Percentiles rank a stretch among this genome's conserved stretches.
phyloP scores from a whole-genome alignment of 2,329 filamentous ascomycete species.

The Colletotrichum paranaense region DNA sequence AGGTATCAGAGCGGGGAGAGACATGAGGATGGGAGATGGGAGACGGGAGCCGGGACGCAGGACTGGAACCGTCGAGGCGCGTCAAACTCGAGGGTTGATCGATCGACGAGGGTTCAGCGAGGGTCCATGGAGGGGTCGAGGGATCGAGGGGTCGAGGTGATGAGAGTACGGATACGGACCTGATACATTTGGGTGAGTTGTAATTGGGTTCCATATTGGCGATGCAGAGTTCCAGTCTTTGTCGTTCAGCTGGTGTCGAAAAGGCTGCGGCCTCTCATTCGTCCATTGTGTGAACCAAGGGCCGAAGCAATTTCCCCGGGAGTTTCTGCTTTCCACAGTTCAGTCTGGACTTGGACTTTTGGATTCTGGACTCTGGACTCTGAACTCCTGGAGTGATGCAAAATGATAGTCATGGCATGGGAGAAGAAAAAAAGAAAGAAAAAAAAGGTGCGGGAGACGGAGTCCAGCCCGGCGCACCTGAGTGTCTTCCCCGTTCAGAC shows the following conservation, averaged over 20 bases:
- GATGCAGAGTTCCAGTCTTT: neutral
- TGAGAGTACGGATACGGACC: neutral
- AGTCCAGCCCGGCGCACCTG: neutral
- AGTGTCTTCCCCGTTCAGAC: neutral
- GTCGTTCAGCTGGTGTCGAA: constrained; percentile 22
- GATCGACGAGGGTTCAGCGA: neutral
- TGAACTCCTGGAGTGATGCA: too few species aligned
- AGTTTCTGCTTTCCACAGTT: neutral
- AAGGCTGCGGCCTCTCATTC: constrained; percentile 7
- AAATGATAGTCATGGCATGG: neutral
- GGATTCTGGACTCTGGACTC: neutral
- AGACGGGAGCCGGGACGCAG: neutral
- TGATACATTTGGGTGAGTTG: neutral
- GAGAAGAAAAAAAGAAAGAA: neutral
- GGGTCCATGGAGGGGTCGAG: neutral
- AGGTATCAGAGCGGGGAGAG: neutral
- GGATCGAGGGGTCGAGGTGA: neutral
- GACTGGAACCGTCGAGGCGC: neutral
- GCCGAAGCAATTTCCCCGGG: constrained; percentile 3
- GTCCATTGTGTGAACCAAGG: neutral
- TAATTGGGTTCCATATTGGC: neutral
- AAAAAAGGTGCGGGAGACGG: neutral
- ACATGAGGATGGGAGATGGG: neutral
- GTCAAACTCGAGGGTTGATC: neutral
- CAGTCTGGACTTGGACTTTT: neutral